Conservation (phyloP, 2,329 filamentous ascomycete genomes). For the Furcasterigmium furcatum region DNA sequence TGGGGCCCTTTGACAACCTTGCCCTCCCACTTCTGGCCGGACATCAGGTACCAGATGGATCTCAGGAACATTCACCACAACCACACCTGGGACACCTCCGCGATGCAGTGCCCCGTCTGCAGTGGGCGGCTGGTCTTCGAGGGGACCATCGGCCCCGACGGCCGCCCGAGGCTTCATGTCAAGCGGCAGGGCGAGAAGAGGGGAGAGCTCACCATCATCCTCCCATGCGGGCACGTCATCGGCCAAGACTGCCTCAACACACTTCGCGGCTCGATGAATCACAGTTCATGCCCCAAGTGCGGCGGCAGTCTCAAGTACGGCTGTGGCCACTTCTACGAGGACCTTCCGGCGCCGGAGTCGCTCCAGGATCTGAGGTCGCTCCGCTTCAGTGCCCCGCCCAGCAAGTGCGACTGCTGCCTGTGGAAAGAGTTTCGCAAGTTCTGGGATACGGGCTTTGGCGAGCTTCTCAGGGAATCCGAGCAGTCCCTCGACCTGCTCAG, state of each 20-base stretch:
- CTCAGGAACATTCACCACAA: not conserved
- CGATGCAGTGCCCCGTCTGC: not conserved
- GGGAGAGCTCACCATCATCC: not conserved
- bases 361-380: not conserved
- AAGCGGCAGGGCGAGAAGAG: not conserved
- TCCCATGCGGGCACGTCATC: not conserved
- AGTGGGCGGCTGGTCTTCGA: not conserved
- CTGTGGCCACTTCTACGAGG: not conserved
- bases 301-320: not conserved
- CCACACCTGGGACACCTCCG: not conserved
- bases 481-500: no score
- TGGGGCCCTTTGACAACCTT: not conserved
- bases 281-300: no score
- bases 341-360: not conserved
- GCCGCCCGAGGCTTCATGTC: not conserved
- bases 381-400: not conserved
- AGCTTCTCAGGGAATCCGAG: no score
- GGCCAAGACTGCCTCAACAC: not conserved
- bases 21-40: not conserved
- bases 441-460: no score
- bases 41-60: not conserved
- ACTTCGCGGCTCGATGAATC: no score
- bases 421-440: not conserved
- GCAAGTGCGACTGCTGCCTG: not conserved
- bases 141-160: not conserved